These are phyloP conservation scores for Aspergillus affinis DNA, from an alignment of 495 filamentous ascomycete genomes.

Conservation along the genomic window DNA sequence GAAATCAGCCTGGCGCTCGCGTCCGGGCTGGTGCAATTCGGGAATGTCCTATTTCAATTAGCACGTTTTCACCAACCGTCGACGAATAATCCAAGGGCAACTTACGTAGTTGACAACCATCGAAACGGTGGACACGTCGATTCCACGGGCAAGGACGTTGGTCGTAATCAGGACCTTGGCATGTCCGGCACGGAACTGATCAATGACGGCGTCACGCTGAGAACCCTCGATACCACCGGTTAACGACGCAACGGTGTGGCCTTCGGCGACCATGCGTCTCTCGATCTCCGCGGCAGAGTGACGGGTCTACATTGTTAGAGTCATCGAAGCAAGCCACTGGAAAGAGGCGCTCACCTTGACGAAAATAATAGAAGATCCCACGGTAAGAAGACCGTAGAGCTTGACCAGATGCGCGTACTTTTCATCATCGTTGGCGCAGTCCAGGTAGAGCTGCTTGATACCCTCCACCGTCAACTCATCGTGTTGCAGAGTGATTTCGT, in stretches of 20 bases:
- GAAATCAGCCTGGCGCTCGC: slow-evolving; percentile 59
- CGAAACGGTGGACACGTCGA: slow-evolving; percentile 94
- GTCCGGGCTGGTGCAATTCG: slow-evolving; percentile 29
- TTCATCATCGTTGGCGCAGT: slow-evolving; percentile 73
- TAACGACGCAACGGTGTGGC: slow-evolving; percentile 85
- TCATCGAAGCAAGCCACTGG: neutral
- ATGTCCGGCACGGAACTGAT: slow-evolving; percentile 78
- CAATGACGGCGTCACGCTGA: slow-evolving; percentile 81
- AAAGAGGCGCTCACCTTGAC: slow-evolving; percentile 65
- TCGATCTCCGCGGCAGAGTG: slow-evolving; percentile 80
- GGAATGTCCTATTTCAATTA: slow-evolving; percentile 54
- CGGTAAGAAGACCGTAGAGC: slow-evolving; percentile 92
- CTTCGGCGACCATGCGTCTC: slow-evolving; percentile 78
- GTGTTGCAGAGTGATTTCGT: slow-evolving; percentile 82
- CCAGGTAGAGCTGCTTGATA: slow-evolving; percentile 95
- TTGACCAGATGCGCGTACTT: slow-evolving; percentile 88
- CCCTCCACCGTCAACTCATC: slow-evolving; percentile 94
- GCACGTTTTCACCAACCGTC: neutral
- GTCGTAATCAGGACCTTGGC: slow-evolving; percentile 99
- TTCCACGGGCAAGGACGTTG: slow-evolving; percentile 94
- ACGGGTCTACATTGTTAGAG: slow-evolving; percentile 60
- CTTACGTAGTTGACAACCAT: slow-evolving; percentile 93
- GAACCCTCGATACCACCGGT: slow-evolving; percentile 81
- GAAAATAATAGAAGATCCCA: slow-evolving; percentile 97
- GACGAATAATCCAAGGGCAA: neutral